A percentile compares a stretch with the other conserved stretches of the same genome.
Conservation (phyloP, 1,284 basidiomycete species). For the Microbotryum silenes-acaulis region DNA sequence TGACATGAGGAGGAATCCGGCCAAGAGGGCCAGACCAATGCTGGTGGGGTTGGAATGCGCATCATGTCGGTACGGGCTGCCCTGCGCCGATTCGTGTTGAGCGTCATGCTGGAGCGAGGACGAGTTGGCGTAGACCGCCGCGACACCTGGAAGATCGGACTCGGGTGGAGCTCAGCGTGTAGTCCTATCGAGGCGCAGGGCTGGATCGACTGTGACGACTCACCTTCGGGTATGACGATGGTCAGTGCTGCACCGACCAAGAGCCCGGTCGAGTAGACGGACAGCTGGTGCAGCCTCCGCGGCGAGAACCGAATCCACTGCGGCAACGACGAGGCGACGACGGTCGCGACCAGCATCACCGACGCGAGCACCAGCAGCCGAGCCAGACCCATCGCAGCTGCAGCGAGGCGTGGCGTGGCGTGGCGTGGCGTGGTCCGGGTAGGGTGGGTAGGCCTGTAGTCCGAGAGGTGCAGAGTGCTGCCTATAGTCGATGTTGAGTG, state of each 20-base stretch:
- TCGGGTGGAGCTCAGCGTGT: too few species aligned
- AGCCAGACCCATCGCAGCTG: constrained; percentile 39
- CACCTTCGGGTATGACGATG: constrained; percentile 73
- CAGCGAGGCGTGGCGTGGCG: too few species aligned
- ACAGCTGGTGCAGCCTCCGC: constrained; percentile 3
- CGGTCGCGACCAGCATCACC: constrained; percentile 63
- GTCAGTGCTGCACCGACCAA: constrained; percentile 80
- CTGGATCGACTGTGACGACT: neutral
- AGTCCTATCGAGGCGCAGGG: too few species aligned
- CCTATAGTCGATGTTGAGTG: too few species aligned
- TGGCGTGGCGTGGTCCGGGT: too few species aligned
- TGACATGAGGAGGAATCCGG: constrained; percentile 79
- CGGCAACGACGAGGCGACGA: constrained; percentile 64
- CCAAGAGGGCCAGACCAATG: constrained; percentile 64
- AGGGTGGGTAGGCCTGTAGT: neutral
- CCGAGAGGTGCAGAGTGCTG: too few species aligned
- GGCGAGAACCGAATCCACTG: constrained; percentile 59
- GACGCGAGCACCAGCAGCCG: constrained; percentile 55
- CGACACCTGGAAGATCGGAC: neutral
- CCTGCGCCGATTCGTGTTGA: constrained; percentile 11
- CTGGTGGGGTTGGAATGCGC: constrained; percentile 18
- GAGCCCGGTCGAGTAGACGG: constrained; percentile 69
- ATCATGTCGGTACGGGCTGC: neutral
- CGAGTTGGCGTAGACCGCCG: constrained; percentile 9
- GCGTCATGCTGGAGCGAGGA: constrained; percentile 4